phyloP scores from a whole-genome alignment of 495 filamentous ascomycete genomes.

The Sporormia fimetaria region DNA sequence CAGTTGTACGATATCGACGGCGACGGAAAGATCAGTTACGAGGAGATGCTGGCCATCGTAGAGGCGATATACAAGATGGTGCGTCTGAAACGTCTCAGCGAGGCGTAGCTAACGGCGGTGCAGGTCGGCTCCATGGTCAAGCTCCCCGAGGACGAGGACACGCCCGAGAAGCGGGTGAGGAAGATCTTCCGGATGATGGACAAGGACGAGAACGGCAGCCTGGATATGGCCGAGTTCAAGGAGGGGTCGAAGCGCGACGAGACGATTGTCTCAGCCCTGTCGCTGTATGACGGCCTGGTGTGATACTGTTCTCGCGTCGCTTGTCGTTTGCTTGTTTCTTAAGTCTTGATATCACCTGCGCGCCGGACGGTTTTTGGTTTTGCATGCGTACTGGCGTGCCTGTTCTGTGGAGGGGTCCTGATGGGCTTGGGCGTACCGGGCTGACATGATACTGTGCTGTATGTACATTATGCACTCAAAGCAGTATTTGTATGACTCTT shows the following conservation, averaged over 20 bases:
- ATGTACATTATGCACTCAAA: no score
- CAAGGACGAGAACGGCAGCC: conserved; percentile 92
- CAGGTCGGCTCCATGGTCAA: conserved; percentile 99
- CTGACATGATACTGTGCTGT: no score
- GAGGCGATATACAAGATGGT: conserved; percentile 99
- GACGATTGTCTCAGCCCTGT: conserved; percentile 96
- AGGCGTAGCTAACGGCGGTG: conserved; percentile 3
- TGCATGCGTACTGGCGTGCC: neutral
- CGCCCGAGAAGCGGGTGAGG: conserved; percentile 90
- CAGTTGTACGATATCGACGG: conserved; percentile 99
- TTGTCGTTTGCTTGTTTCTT: conserved; percentile 16
- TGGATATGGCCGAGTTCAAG: conserved; percentile 95
- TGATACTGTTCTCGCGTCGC: conserved; percentile 32
- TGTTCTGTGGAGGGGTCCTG: no score
- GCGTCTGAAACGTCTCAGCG: conserved; percentile 16
- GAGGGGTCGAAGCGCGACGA: conserved; percentile 97
- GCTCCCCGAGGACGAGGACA: conserved; percentile 95
- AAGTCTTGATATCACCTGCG: conserved; percentile 22
- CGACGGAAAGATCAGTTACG: conserved; percentile 96
- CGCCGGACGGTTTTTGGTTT: conserved; percentile 3
- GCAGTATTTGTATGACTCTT: no score
- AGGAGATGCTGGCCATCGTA: conserved; percentile 97
- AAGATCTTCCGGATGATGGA: conserved; percentile 99
- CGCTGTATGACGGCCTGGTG: conserved; percentile 90
- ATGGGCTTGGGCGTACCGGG: no score